Conservation (phyloP, 2,329 filamentous ascomycete genomes). For the Xylariaceae sp. region DNA sequence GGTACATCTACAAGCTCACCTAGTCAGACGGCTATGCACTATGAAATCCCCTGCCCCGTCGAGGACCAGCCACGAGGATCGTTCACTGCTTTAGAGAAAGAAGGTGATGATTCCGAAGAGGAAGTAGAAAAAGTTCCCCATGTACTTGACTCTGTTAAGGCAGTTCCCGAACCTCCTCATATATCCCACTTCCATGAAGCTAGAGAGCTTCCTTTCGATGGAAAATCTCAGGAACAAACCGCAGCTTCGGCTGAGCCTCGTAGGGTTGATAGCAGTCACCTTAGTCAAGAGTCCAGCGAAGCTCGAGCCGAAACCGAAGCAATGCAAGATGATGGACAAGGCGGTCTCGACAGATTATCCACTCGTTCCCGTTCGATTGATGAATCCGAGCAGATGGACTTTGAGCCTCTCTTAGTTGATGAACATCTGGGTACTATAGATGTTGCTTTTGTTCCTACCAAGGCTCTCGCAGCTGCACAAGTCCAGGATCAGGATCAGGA, state of each 20-base stretch:
- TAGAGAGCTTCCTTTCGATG: not conserved
- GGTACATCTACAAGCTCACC: not conserved
- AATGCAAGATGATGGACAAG: not conserved
- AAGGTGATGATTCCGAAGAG: conserved; percentile 5
- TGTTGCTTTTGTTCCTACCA: conserved; percentile 11
- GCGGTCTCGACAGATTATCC: not conserved
- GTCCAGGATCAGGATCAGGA: too few species aligned
- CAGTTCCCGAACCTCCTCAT: not conserved
- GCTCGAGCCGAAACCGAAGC: not conserved
- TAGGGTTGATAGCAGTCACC: not conserved
- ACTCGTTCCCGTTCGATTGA: conserved; percentile 13
- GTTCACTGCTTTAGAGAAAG: conserved; percentile 1
- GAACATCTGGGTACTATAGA: conserved; percentile 13
- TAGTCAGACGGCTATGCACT: not conserved
- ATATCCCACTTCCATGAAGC: not conserved
- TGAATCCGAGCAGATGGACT: not conserved
- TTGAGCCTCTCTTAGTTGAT: conserved; percentile 19
- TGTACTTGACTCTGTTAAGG: conserved; percentile 6
- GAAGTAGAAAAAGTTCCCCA: conserved; percentile 4
- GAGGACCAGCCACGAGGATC: not conserved
- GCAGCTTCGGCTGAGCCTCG: not conserved
- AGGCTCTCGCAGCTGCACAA: not conserved
- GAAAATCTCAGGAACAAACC: not conserved
- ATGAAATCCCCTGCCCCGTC: not conserved
- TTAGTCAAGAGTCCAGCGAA: not conserved